Evolutionary conservation across 306 rosid genomes (phyloP), one percentile per base, ranked within the genome.

Genomic region (Acmispon strigosus): DNA sequence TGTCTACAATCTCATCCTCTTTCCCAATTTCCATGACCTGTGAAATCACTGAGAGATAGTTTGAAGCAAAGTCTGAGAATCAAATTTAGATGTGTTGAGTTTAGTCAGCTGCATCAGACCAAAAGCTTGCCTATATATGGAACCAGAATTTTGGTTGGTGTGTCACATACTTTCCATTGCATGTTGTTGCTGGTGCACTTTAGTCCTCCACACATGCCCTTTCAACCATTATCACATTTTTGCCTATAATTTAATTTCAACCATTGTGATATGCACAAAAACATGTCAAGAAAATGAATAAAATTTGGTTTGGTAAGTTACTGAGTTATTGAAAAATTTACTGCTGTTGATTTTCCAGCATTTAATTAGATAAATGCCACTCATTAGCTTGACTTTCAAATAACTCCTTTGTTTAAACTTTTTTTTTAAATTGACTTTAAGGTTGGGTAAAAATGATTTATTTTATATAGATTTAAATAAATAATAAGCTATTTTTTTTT

Each of bases 81-180:
- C 13, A 74, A 45, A 36, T 63, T 66, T 20, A 64, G 22, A 64
- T 75, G 50, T 6, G 15, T 58, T 49, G 45, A 62, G 58, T 63
- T 72, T 69, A 73, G 77, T 70, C 85, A 85, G 75, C 86, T 83
- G 70, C 68, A 78, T 73, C 20, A 37, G 34, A 82, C 84, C 90
- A 81, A 76, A 45, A 81, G 66, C 58, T 59, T 59, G 66, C 60
- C 84, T 77, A 76, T 84, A 82, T 80, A 81, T 73, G 64, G 55
- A 72, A 72, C 82, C 64, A 82, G 83, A 63, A 43, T 37, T 71
- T 39, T 42, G 86, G 77, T 87, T 87, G 94, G 92, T 90, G 22
- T 62, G 62, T 56, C 96, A 88, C 93, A 85, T 80, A 72, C 92
- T 93, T 93, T 77, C 83, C 80, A 85, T 90, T 88, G 72, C 69